Conservation (phyloP, 2,329 filamentous ascomycete species). For the Fusarium pseudocircinatum region DNA sequence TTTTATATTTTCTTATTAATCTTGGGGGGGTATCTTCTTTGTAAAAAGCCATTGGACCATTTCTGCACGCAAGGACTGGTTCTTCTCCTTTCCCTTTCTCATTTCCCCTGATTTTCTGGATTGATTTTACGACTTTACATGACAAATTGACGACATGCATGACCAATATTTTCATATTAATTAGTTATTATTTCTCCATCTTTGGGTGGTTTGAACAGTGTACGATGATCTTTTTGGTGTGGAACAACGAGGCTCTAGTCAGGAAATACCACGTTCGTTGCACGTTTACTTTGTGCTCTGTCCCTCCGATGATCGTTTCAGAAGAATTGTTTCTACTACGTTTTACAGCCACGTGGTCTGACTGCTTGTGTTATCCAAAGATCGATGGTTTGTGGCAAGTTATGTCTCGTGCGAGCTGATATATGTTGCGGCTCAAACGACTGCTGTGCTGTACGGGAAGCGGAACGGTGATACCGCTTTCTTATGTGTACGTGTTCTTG, state of each 20-base stretch:
- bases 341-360: slow-evolving; percentile 28
- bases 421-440: background rate
- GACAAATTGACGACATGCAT: slow-evolving; percentile 27
- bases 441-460: background rate
- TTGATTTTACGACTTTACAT: background rate
- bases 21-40: background rate
- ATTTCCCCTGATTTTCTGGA: background rate
- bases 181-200: background rate
- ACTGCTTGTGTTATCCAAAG: background rate
- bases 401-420: background rate
- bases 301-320: slow-evolving; percentile 9
- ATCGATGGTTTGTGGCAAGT: background rate
- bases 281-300: slow-evolving; percentile 15
- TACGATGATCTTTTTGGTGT: background rate
- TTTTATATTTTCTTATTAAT: background rate
- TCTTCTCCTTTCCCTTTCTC: background rate
- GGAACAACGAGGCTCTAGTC: slow-evolving; percentile 6
- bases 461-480: background rate
- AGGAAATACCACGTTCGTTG: slow-evolving; percentile 28
- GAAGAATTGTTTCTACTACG: slow-evolving; percentile 4
- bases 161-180: background rate
- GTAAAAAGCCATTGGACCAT: slow-evolving; percentile 10
- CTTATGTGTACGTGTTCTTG: background rate
- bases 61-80: background rate
- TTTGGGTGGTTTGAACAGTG: background rate